phyloP scores from a whole-genome alignment of 768 basidiomycete genomes.

The Termitomyces sp. region DNA sequence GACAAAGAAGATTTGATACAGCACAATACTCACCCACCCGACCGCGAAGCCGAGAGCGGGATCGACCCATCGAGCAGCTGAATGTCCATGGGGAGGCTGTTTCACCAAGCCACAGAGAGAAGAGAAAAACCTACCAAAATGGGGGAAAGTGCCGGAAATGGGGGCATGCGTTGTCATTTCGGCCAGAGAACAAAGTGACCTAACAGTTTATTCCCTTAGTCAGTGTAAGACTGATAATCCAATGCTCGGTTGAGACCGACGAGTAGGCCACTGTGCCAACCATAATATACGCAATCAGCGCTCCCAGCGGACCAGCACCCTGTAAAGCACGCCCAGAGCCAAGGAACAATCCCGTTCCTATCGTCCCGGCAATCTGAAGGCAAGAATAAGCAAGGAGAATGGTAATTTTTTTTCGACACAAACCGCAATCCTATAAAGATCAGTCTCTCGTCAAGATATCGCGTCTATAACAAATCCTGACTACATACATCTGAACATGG shows the following conservation, averaged over 20 bases:
- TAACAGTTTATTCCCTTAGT: slow-evolving; percentile 11
- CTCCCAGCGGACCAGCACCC: slow-evolving; percentile 62
- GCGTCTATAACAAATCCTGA: background rate
- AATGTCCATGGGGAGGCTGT: background rate
- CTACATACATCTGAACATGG: slow-evolving; percentile 70
- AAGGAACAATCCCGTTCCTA: slow-evolving; percentile 71
- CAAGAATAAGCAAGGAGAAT: background rate
- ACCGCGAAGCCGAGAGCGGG: slow-evolving; percentile 55
- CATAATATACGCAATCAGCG: slow-evolving; percentile 56
- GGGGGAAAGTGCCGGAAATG: slow-evolving; percentile 74
- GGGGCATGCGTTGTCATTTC: slow-evolving; percentile 83
- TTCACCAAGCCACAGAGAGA: background rate
- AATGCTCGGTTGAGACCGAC: slow-evolving; percentile 25
- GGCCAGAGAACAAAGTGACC: slow-evolving; percentile 60
- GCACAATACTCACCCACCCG: slow-evolving; percentile 38
- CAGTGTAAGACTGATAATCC: background rate
- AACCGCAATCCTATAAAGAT: slow-evolving; percentile 55
- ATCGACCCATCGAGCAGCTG: slow-evolving; percentile 54
- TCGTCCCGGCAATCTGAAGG: slow-evolving; percentile 62
- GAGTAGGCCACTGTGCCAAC: slow-evolving; percentile 66
- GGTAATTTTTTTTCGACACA: slow-evolving; percentile 14
- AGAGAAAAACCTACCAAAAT: slow-evolving; percentile 40
- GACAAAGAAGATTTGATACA: background rate
- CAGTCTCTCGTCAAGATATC: background rate
- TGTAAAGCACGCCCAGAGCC: slow-evolving; percentile 60